Base-by-base conservation (phyloP, 306 rosid species). In the Vigna mungo region DNA sequence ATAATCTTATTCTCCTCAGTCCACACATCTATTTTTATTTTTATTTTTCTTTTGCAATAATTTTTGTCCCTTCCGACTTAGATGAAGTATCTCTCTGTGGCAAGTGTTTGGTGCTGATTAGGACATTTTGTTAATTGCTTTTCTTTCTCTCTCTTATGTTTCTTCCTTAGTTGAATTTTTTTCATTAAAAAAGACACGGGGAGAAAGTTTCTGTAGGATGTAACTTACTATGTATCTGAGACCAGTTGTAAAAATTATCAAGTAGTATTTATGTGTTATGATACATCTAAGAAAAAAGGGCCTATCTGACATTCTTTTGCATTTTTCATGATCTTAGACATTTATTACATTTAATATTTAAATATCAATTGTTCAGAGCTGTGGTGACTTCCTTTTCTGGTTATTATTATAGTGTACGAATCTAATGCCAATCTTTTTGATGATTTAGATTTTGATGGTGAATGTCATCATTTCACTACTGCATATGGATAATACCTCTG, bases 401-500 rank as follows among this genome's bases (percentile, higher is more conserved):
- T 78, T 76, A 7, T 69, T 63, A 10, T 43, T 44, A 68, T 66
- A 21, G 41, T 37, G 12, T 76, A 68, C 79, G 68, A 54, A 66
- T 60, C 51, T 52, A 49, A 55, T n/a, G 21, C 47, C 18, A n/a
- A 30, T 6, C 78, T 63, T 86, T 86, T 68, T 36, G 15, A 79
- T 82, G 52, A 46, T 80, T 85, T 86, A 95, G 98, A 87, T 95
- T 73, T 89, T 90, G 83, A 88, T 92, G 96, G 96, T 89, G 85
- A 92, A 89, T 83, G 82, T 87, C 72, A 79, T 88, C 72, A 84
- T 95, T 72, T 95, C 98, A 25, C 89, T 90, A 68, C 79, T 95
- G 84, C 97, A 90, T 84, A 92, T 95, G 96, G 91, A 89, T 81
- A 92, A 87, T 85, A 86, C 88, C 74, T 90, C 97, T 76, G 87